A percentile compares a stretch with the other conserved stretches of the same genome.
Conservation (phyloP, 306 rosid species). For the Dalbergia cultrata region DNA sequence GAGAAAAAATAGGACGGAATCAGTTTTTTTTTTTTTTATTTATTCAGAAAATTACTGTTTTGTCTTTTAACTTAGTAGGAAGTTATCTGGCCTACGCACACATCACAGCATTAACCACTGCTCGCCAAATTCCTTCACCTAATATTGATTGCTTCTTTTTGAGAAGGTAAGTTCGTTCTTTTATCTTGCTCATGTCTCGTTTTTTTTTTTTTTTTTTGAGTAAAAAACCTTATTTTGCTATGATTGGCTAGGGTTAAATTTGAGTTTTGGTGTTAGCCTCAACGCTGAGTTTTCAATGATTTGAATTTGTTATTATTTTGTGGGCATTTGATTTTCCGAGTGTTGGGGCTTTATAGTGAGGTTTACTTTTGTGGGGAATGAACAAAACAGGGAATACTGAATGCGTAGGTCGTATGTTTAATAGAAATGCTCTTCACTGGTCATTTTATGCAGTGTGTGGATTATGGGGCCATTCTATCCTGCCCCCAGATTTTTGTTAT, state of each 20-base stretch:
- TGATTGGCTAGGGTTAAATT: neutral
- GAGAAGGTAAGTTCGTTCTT: neutral
- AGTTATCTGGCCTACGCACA: too few relatives aligned
- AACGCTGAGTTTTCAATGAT: neutral
- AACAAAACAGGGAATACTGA: neutral
- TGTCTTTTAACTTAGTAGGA: neutral
- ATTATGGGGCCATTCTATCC: neutral
- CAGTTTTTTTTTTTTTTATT: too few relatives aligned
- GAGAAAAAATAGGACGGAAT: too few relatives aligned
- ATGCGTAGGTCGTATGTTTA: neutral
- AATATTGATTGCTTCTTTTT: neutral
- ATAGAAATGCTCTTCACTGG: neutral
- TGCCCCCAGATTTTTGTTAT: neutral
- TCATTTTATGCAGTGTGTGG: neutral
- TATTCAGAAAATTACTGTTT: too few relatives aligned
- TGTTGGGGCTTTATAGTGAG: neutral
- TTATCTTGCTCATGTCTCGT: neutral
- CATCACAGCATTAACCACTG: neutral
- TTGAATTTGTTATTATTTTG: neutral
- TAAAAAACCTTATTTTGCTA: neutral
- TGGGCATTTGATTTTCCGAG: neutral
- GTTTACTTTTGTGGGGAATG: neutral
- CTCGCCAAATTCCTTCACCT: neutral
- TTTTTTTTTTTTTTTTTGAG: too few relatives aligned
- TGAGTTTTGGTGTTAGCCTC: neutral